A percentile compares a stretch with the other conserved stretches of the same genome.
Evolutionary conservation across 495 filamentous ascomycete genomes (phyloP).

Genomic region (Sabuloglossum arenarium): DNA sequence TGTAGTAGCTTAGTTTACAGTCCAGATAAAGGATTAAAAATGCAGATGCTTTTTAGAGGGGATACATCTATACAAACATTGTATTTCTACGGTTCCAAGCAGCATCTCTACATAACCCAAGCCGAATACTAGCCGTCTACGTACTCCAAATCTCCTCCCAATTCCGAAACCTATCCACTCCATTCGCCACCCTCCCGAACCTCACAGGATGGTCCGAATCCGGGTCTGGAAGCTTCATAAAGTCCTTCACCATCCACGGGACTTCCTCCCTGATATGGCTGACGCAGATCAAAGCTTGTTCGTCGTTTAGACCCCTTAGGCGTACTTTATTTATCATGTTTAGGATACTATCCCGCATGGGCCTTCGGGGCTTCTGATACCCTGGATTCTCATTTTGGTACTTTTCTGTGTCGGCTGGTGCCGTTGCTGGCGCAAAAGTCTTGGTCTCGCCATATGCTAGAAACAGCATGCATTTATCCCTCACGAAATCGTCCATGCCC

Average conservation of each 20-base stretch:
- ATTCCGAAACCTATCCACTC: not conserved
- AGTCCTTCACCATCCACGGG: not conserved
- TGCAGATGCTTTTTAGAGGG: too few relatives aligned
- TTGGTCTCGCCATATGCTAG: conserved; percentile 24
- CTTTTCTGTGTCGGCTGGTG: too few relatives aligned
- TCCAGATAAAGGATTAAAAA: too few relatives aligned
- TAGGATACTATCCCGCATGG: not conserved
- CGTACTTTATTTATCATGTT: not conserved
- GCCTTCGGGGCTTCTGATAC: conserved; percentile 48
- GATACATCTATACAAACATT: too few relatives aligned
- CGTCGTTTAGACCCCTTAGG: not conserved
- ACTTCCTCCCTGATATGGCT: conserved; percentile 3
- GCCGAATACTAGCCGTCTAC: too few relatives aligned
- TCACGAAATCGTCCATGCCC: conserved; percentile 63
- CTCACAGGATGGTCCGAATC: not conserved
- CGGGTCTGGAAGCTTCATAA: not conserved
- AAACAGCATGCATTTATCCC: conserved; percentile 67
- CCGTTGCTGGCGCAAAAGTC: conserved; percentile 63
- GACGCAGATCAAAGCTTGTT: conserved; percentile 4
- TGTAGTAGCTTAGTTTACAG: too few relatives aligned
- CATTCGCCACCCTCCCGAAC: not conserved
- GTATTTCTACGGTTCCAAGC: too few relatives aligned
- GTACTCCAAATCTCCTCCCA: not conserved
- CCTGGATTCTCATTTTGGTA: conserved; percentile 83
- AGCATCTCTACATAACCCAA: too few relatives aligned